Evolutionary conservation across 2,329 filamentous ascomycete species (phyloP), one percentile per base, ranked within the genome.

Genomic region (Verticillium nonalfalfae): DNA sequence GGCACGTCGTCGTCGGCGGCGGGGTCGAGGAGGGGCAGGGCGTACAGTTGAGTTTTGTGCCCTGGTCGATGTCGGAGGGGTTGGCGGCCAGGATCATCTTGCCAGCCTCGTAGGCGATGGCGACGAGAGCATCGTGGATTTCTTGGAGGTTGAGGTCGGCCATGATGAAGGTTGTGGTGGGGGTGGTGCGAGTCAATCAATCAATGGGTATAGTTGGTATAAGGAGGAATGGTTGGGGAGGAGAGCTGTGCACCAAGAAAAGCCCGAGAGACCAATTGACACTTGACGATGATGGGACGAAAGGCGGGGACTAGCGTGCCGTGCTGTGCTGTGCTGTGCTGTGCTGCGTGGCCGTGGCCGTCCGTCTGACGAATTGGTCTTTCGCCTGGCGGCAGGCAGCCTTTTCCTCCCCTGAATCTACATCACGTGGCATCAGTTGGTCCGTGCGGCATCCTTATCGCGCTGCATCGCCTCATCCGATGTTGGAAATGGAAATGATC

Each of bases 31-130:
- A 33, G 7, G 60, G 39, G 18, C 15, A 4, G 15, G 31, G 57
- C 75, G 63, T 72, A 87, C 86, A 87, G 71, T 89, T 90, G 68
- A 87, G 78, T 75, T 90, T 90, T 38, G 81, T 87, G 57, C 79
- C 85, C 14, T 79, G 81, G 59, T 79, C 77, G 52, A 85, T 80
- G 66, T 83, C 79, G 55, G 80, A 80, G 0, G 85, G 85, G 65
- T 86, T 85, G 38, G 87, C 86, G 1, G 78, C 76, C 59, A 85
- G 73, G 66, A 89, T 89, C 83, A 86, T 87, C 61, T 76, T 73
- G 66, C 87, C 87, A n/a, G 87, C 87, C 73, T 84, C 82, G 64
- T 83, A 81, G 70, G 86, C 87, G 61, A 89, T 75, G 58, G 75
- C 71, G 67, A 89, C 73, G 65, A 90, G 77, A 58, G 81, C 81